Percentiles rank a stretch among this genome's conserved stretches.
These are phyloP conservation scores for Coccomyxa sp. DNA, from an alignment of 139 green algal genomes.

Conservation along the genomic window DNA sequence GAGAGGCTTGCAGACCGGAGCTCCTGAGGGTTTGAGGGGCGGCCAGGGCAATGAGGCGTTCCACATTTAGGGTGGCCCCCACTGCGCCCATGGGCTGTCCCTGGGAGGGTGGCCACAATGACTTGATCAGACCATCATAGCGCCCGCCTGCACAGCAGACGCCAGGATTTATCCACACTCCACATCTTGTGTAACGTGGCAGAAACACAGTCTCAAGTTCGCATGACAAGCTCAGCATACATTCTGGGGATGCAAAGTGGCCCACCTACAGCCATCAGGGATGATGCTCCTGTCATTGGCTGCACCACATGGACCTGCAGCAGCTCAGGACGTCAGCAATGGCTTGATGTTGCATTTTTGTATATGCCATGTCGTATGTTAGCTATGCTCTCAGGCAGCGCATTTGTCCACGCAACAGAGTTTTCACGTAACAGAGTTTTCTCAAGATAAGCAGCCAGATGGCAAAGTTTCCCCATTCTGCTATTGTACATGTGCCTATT, in stretches of 20 bases:
- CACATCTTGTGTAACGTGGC: not conserved
- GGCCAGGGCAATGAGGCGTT: slow-evolving; percentile 38
- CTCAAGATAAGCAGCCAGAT: no score
- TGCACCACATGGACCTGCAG: slow-evolving; percentile 43
- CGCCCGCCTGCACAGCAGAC: slow-evolving; percentile 31
- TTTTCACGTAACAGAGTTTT: no score
- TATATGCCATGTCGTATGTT: no score
- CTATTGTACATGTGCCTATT: no score
- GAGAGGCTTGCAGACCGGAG: slow-evolving; percentile 1
- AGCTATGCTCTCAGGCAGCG: no score
- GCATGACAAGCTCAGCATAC: no score
- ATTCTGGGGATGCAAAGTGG: no score
- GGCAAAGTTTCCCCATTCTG: no score
- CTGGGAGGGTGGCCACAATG: slow-evolving; percentile 43
- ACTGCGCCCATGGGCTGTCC: slow-evolving; percentile 35
- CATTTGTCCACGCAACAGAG: no score
- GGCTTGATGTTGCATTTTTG: no score
- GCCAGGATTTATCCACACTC: not conserved
- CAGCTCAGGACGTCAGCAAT: no score
- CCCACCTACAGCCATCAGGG: slow-evolving; percentile 51
- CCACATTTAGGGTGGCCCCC: slow-evolving; percentile 62
- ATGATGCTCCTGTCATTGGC: slow-evolving; percentile 9
- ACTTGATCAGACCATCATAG: slow-evolving; percentile 66
- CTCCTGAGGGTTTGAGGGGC: slow-evolving; percentile 18
- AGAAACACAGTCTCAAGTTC: not conserved